phyloP scores from a whole-genome alignment of 202 grass and related monocot genomes.

The Carex arenaria region DNA sequence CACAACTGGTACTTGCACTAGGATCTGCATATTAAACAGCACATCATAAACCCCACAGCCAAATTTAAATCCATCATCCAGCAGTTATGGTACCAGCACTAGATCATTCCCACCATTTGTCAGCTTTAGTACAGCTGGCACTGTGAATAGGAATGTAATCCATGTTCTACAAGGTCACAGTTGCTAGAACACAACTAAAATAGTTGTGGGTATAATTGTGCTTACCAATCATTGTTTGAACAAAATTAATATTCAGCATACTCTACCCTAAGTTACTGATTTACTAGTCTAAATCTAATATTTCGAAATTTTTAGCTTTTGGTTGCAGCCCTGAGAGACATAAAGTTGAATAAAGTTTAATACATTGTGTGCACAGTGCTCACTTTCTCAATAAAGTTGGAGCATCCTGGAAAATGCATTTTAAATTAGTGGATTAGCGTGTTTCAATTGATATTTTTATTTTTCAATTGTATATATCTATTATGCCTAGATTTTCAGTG shows the following conservation, averaged over 20 bases:
- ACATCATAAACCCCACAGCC: no score
- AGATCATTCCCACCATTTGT: no score
- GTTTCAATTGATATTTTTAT: background rate
- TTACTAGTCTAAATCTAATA: slow-evolving; percentile 2
- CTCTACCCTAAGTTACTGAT: background rate
- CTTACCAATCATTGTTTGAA: background rate
- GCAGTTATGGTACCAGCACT: no score
- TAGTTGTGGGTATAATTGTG: background rate
- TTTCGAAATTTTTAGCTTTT: slow-evolving; percentile 11
- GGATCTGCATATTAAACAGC: no score
- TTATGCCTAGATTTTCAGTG: background rate
- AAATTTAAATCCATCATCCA: no score
- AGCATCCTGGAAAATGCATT: no score
- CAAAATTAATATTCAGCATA: background rate
- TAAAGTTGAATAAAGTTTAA: slow-evolving; percentile 12
- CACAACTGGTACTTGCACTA: no score
- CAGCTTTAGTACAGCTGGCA: no score
- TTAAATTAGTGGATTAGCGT: background rate
- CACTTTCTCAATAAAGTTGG: background rate
- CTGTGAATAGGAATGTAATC: no score
- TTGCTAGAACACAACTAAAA: no score
- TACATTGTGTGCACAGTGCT: background rate
- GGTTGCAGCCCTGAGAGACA: slow-evolving; percentile 12
- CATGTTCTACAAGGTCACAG: no score
- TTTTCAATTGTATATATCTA: background rate